These are phyloP conservation scores for Paecilomyces niveus DNA, from an alignment of 2,329 filamentous ascomycete species.

Conservation along the genomic window DNA sequence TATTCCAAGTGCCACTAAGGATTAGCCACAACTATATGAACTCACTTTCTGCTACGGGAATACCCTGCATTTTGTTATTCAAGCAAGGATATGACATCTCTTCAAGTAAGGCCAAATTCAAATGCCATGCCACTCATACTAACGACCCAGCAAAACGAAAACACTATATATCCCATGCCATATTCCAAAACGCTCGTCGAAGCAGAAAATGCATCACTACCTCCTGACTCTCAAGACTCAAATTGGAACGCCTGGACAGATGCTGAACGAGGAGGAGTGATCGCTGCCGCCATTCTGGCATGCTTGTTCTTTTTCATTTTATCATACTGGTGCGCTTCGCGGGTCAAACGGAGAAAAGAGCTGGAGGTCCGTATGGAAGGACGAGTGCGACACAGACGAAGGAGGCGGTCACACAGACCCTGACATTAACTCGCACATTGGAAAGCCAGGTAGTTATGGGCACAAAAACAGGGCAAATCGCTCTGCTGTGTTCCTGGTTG, in stretches of 20 bases:
- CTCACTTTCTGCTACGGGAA: too few relatives aligned
- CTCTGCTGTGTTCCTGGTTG: not conserved
- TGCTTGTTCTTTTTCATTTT: not conserved
- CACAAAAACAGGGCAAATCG: too few relatives aligned
- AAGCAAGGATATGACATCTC: too few relatives aligned
- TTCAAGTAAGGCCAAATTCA: too few relatives aligned
- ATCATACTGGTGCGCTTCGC: not conserved
- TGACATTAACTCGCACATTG: not conserved
- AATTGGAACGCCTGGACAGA: not conserved
- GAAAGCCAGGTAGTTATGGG: too few relatives aligned
- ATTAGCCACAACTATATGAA: too few relatives aligned
- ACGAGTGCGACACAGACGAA: not conserved
- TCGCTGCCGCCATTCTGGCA: not conserved
- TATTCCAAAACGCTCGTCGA: slow-evolving; percentile 8
- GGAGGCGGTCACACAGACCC: not conserved
- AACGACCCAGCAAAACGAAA: slow-evolving; percentile 11
- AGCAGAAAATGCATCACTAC: not conserved
- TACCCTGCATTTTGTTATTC: too few relatives aligned
- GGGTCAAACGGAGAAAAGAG: not conserved
- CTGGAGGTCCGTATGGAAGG: not conserved
- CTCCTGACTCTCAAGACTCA: not conserved
- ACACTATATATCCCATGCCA: slow-evolving; percentile 31
- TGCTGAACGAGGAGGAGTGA: not conserved
- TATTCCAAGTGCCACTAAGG: too few relatives aligned
- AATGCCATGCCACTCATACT: too few relatives aligned